These are phyloP conservation scores for Boehmeria nivea DNA, from an alignment of 306 rosid species.

Conservation along the genomic window DNA sequence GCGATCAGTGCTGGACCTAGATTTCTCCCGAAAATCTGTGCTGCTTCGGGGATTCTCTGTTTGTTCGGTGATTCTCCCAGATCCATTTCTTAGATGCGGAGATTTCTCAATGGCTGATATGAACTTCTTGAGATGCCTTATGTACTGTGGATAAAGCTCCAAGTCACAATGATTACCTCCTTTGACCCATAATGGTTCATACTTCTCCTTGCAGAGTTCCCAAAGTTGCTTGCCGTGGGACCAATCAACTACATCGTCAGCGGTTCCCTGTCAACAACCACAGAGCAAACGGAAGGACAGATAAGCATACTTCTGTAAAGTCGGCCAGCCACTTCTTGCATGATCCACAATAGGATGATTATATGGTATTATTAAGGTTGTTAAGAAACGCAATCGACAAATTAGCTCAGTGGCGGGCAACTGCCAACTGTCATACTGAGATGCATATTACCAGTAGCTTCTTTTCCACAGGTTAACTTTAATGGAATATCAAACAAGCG, in stretches of 20 bases:
- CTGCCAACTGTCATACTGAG: no score
- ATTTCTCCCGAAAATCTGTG: conserved; percentile 69
- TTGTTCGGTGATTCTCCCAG: conserved; percentile 39
- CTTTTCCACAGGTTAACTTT: no score
- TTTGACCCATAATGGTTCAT: conserved; percentile 91
- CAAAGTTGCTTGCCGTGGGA: conserved; percentile 96
- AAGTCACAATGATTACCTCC: conserved; percentile 95
- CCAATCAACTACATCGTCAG: conserved; percentile 84
- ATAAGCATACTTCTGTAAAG: conserved; percentile 20
- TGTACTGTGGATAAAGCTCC: conserved; percentile 81
- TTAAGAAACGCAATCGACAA: not conserved
- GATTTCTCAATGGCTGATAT: conserved; percentile 55
- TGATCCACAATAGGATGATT: no score
- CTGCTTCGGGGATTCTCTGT: conserved; percentile 62
- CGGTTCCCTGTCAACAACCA: conserved; percentile 59
- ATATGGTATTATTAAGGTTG: no score
- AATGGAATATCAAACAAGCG: no score
- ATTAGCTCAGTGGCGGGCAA: no score
- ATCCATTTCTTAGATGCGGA: conserved; percentile 30
- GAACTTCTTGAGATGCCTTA: conserved; percentile 87
- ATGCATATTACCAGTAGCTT: no score
- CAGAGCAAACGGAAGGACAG: no score
- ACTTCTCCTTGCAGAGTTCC: conserved; percentile 88
- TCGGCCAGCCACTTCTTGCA: not conserved
- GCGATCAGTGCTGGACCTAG: conserved; percentile 37